phyloP scores from a whole-genome alignment of 768 basidiomycete genomes.

The Tulasnella sp. region DNA sequence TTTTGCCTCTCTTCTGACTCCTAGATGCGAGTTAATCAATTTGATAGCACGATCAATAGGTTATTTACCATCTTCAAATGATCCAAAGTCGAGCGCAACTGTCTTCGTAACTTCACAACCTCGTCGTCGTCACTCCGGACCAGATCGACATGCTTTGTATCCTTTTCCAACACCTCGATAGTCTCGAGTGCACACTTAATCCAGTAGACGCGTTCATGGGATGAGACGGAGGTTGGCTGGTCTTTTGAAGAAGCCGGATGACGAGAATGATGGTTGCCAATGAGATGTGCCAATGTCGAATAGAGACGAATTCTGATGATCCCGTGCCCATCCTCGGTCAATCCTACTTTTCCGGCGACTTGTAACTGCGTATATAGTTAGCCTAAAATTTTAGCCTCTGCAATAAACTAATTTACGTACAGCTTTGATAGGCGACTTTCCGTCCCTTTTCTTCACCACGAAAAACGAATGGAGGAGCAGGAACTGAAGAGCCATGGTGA shows the following conservation, averaged over 20 bases:
- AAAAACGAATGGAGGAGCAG: conserved; percentile 73
- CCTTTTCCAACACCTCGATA: conserved; percentile 37
- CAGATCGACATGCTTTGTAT: conserved; percentile 49
- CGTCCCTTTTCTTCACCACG: conserved; percentile 54
- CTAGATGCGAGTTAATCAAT: conserved; percentile 19
- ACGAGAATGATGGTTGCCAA: no score
- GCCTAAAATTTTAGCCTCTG: no score
- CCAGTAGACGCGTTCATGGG: conserved; percentile 72
- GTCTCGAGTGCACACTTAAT: conserved; percentile 44
- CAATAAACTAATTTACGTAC: no score
- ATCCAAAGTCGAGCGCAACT: conserved; percentile 28
- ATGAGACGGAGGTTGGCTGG: conserved; percentile 36
- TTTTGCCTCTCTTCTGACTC: conserved; percentile 36
- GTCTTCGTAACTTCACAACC: conserved; percentile 33
- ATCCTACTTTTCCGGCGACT: no score
- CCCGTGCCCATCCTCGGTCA: no score
- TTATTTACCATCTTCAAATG: conserved; percentile 23
- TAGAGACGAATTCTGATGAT: no score
- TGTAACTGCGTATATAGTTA: no score
- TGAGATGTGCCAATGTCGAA: no score
- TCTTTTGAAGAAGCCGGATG: background rate
- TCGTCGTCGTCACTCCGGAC: conserved; percentile 29
- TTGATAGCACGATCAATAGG: no score
- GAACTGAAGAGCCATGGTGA: conserved; percentile 66
- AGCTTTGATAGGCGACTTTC: conserved; percentile 35